Base-by-base conservation (phyloP, 2,329 filamentous ascomycete genomes). In the Alternaria hordeiaustralica region DNA sequence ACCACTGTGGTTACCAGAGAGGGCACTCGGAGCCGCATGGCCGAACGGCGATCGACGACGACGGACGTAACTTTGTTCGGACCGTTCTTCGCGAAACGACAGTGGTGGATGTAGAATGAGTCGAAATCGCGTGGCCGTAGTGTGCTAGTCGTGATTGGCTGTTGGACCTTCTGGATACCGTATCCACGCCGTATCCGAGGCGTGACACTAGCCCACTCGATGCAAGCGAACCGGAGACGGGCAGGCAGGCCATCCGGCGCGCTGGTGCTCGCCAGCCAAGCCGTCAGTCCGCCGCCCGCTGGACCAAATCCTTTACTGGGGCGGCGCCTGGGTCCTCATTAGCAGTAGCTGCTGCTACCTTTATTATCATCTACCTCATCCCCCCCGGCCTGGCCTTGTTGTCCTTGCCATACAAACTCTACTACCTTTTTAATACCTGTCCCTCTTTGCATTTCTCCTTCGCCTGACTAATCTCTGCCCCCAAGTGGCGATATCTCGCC, bases 301-400 rank as follows among this genome's bases (percentile, higher is more conserved):
- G 58, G 60, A 62, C 68, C 57, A 57, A 55, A 69, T 63, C 56
- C 65, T 58, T 63, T 64, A 63, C 63, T 58, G 68, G 61, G 64
- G 56, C 58, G 51, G 56, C 58, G 60, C 58, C 63, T 61, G 49
- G 59, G 53, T 45, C 45, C 62, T 67, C 55, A 67, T 68, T 68
- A 69, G 64, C 58, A 66, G 63, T 68, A 69, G 64, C 58, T 67
- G 63, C 61, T 58, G 44, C 20, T 65, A 62, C 68, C 64, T 66
- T 70, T 62, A 64, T 64, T 62, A 65, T 69, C 64, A 66, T 68
- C 57, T 63, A 46, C 26, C 58, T 50, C 45, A 55, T 62, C 56
- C 57, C 64, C 64, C 63, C 62, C 61, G 61, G 43, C 55, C 55
- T 46, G 25, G 41, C 60, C 13, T 44, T 26, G 25, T 56, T 58